These are phyloP conservation scores for Solanum appendiculatum DNA, from an alignment of 257 asterid genomes.

Conservation along the genomic window DNA sequence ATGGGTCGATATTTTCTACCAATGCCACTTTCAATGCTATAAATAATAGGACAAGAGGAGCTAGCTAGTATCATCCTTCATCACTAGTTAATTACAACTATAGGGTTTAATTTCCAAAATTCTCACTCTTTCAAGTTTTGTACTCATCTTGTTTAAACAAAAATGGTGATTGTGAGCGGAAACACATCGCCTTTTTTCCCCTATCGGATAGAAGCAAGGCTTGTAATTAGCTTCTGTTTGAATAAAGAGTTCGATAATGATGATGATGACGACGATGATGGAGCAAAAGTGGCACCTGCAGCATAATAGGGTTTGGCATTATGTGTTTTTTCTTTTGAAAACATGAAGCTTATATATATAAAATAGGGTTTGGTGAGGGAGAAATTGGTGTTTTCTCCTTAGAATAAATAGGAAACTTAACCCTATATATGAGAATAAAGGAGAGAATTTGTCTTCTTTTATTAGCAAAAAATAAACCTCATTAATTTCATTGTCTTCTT, in stretches of 20 bases:
- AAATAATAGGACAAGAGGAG: neutral
- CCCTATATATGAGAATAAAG: neutral
- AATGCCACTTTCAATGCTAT: neutral
- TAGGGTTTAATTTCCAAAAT: neutral
- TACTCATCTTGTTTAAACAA: neutral
- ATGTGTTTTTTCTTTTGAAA: neutral
- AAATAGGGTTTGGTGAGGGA: neutral
- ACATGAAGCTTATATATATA: neutral
- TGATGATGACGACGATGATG: constrained; percentile 12
- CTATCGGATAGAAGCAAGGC: neutral
- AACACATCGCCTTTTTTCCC: neutral
- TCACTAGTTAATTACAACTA: neutral
- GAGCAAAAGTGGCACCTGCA: constrained; percentile 13
- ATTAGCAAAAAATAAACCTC: neutral
- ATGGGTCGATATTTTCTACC: neutral
- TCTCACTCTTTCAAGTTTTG: neutral
- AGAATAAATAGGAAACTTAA: neutral
- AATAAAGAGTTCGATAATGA: neutral
- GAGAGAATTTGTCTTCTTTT: neutral
- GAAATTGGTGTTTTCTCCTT: neutral
- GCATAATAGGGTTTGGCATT: neutral
- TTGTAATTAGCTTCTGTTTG: neutral
- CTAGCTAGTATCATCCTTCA: neutral
- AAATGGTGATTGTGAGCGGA: neutral
- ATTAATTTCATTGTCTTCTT: neutral